Conservation (phyloP, 192 early-diverging fungal genomes). For the Coemansia sp. region DNA sequence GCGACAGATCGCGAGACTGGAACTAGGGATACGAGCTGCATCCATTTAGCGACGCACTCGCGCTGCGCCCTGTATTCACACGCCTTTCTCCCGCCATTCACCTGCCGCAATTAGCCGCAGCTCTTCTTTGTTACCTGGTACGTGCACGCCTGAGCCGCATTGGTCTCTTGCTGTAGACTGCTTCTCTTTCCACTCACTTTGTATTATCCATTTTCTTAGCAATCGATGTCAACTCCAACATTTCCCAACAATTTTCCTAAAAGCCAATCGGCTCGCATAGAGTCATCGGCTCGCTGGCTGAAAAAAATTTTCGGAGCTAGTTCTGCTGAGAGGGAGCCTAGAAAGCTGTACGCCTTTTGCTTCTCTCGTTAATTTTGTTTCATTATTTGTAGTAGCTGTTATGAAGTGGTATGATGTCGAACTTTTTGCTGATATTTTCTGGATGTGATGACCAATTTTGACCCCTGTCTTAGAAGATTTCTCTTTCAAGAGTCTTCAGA, state of each 20-base stretch:
- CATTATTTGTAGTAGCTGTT: neutral
- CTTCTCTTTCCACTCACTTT: neutral
- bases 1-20: constrained; percentile 44
- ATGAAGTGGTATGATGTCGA: neutral
- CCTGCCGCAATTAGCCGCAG: neutral
- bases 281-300: neutral
- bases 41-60: neutral
- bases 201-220: neutral
- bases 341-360: too few species aligned
- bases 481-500: neutral
- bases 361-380: neutral
- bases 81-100: too few species aligned
- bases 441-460: constrained; percentile 10
- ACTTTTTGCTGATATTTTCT: neutral
- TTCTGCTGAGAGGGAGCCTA: too few species aligned
- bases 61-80: neutral
- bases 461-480: constrained; percentile 6
- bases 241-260: too few species aligned
- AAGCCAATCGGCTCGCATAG: neutral
- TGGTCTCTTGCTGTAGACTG: neutral
- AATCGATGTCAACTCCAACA: neutral
- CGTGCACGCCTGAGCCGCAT: neutral
- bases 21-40: constrained; percentile 2
- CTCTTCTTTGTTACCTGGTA: neutral
- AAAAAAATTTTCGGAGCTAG: neutral